Evolutionary conservation across 2,329 filamentous ascomycete species (phyloP).

Genomic region (Penicillium capsulatum): DNA sequence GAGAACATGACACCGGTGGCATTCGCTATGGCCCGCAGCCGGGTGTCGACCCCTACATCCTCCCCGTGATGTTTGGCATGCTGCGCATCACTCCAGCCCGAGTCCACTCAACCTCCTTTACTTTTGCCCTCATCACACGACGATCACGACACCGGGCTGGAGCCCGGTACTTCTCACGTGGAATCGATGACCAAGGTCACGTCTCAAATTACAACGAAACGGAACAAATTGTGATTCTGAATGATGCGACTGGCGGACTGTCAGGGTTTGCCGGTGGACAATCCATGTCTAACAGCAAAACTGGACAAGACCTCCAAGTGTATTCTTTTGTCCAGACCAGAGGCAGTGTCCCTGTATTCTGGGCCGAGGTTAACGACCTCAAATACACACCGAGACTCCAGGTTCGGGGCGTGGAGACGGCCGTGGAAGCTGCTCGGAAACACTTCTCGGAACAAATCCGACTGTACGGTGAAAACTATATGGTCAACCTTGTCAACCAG

Average conservation of each 20-base stretch:
- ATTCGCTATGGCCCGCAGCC: slow-evolving; percentile 57
- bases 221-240: slow-evolving; percentile 85
- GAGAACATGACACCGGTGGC: slow-evolving; percentile 46
- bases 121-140: slow-evolving; percentile 80
- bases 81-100: slow-evolving; percentile 81
- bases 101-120: slow-evolving; percentile 79
- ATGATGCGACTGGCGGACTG: slow-evolving; percentile 70
- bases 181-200: slow-evolving; percentile 86
- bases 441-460: slow-evolving; percentile 94
- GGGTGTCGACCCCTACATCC: slow-evolving; percentile 81
- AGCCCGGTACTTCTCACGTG: slow-evolving; percentile 90
- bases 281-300: slow-evolving; percentile 70
- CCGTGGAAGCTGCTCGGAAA: slow-evolving; percentile 69
- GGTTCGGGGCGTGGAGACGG: slow-evolving; percentile 77
- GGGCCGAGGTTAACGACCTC: slow-evolving; percentile 92
- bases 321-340: slow-evolving; percentile 94
- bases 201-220: slow-evolving; percentile 99
- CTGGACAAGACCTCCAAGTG: slow-evolving; percentile 75
- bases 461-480: slow-evolving; percentile 91
- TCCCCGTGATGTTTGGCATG: slow-evolving; percentile 96
- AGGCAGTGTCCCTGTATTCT: slow-evolving; percentile 92
- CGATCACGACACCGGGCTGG: slow-evolving; percentile 84
- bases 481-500: slow-evolving; percentile 96
- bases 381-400: slow-evolving; percentile 88
- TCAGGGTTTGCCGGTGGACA: slow-evolving; percentile 75